Evolutionary conservation across 139 green algal species (phyloP).

Genomic region (Chlorella sp.): DNA sequence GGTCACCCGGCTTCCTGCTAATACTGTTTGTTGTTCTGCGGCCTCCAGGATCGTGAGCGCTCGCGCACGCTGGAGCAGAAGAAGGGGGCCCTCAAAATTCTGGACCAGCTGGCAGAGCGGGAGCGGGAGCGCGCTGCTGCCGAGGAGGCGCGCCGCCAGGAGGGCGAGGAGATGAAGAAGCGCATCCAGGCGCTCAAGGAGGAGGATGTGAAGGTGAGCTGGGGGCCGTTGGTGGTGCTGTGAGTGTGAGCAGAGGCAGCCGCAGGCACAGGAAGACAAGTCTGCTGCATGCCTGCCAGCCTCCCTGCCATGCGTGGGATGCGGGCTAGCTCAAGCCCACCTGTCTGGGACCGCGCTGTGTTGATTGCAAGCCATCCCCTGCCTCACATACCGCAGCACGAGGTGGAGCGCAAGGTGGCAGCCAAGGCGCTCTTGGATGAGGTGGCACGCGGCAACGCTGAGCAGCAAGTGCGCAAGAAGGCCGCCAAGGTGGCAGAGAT

Average conservation of each 20-base stretch:
- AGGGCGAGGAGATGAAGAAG: constrained; percentile 36
- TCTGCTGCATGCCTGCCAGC: not conserved
- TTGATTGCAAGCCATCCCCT: not conserved
- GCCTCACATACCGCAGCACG: not conserved
- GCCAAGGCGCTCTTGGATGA: constrained; percentile 23
- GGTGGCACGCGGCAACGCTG: constrained; percentile 15
- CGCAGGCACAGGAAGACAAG: not conserved
- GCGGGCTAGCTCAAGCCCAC: no score
- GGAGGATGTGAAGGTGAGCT: constrained; percentile 20
- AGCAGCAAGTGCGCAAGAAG: constrained; percentile 14
- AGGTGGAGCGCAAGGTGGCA: constrained; percentile 28
- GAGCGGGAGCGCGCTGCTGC: not conserved
- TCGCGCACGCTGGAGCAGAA: constrained; percentile 23
- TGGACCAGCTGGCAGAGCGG: constrained; percentile 41
- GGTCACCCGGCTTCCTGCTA: not conserved
- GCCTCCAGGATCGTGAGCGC: constrained; percentile 26
- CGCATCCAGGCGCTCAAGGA: constrained; percentile 31
- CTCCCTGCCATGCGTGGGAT: no score
- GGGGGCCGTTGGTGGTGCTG: not conserved
- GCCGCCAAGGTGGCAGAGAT: not conserved
- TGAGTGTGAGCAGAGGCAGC: not conserved
- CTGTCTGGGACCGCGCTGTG: not conserved
- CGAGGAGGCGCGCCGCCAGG: constrained; percentile 9
- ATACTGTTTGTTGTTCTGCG: not conserved
- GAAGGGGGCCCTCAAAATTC: constrained; percentile 5